Conservation (phyloP, 2,329 filamentous ascomycete genomes). For the Helotiales sp. region DNA sequence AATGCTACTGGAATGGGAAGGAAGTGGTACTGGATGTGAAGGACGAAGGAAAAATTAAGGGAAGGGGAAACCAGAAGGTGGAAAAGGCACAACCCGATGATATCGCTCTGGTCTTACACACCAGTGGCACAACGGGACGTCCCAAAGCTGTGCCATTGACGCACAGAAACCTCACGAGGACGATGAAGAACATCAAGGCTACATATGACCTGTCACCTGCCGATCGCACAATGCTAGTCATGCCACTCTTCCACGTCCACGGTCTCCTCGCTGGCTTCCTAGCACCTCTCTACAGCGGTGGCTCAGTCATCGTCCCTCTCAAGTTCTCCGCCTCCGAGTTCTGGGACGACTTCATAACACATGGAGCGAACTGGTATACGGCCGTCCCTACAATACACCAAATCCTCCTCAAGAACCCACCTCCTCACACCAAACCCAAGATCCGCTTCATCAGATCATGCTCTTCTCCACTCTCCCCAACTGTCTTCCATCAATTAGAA, state of each 20-base stretch:
- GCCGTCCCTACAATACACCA: conserved; percentile 93
- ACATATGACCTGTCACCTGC: conserved; percentile 71
- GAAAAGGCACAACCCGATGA: conserved; percentile 70
- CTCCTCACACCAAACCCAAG: conserved; percentile 64
- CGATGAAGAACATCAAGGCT: conserved; percentile 78
- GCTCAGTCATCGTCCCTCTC: conserved; percentile 75
- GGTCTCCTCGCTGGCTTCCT: conserved; percentile 83
- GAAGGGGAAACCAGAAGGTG: conserved; percentile 47
- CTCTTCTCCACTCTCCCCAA: conserved; percentile 80
- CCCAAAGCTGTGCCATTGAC: conserved; percentile 84
- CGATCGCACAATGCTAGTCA: conserved; percentile 83
- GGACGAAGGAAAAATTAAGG: conserved; percentile 66
- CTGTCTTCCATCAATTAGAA: conserved; percentile 78
- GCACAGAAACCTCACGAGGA: conserved; percentile 77
- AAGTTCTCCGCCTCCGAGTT: conserved; percentile 83
- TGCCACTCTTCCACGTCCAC: conserved; percentile 90
- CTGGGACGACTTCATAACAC: conserved; percentile 72
- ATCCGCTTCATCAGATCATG: conserved; percentile 90
- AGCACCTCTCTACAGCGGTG: conserved; percentile 72
- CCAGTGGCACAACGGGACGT: conserved; percentile 79
- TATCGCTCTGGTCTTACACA: conserved; percentile 79
- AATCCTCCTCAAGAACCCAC: conserved; percentile 74
- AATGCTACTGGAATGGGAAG: conserved; percentile 75
- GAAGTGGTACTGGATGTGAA: conserved; percentile 79
- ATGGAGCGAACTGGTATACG: conserved; percentile 88